Percentiles rank a stretch among this genome's conserved stretches.
Evolutionary conservation across 2,329 filamentous ascomycete species (phyloP).

Genomic region (Epichloe festucae): DNA sequence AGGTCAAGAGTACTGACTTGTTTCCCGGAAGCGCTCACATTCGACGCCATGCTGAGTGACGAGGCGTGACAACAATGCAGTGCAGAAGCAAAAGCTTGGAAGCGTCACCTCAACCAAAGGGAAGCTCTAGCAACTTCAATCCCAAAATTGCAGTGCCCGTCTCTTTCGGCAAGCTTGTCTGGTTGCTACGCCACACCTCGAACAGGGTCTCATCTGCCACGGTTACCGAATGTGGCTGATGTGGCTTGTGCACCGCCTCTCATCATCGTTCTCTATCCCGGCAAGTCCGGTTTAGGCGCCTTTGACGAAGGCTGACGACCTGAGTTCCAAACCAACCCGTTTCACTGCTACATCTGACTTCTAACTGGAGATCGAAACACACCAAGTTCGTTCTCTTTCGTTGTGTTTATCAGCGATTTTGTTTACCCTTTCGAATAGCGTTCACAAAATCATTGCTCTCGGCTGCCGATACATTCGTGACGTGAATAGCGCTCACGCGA

Average conservation of each 20-base stretch:
- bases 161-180: neutral
- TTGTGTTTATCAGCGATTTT: neutral
- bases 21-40: slow-evolving; percentile 16
- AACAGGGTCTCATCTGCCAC: neutral
- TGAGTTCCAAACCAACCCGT: neutral
- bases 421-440: neutral
- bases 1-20: slow-evolving; percentile 14
- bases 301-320: neutral
- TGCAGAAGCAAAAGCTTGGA: neutral
- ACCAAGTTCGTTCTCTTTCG: neutral
- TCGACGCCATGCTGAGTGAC: slow-evolving; percentile 19
- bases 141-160: neutral
- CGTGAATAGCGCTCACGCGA: neutral
- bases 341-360: neutral
- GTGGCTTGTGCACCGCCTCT: neutral
- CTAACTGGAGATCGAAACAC: neutral
- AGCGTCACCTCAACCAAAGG: neutral
- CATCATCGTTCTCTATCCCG: neutral
- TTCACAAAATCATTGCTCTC: neutral
- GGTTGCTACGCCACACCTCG: neutral
- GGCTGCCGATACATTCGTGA: neutral
- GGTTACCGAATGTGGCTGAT: neutral
- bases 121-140: neutral
- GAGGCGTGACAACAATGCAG: neutral
- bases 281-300: slow-evolving; percentile 1